phyloP scores from a whole-genome alignment of 805 yeast genomes.

The Candida chilensis region DNA sequence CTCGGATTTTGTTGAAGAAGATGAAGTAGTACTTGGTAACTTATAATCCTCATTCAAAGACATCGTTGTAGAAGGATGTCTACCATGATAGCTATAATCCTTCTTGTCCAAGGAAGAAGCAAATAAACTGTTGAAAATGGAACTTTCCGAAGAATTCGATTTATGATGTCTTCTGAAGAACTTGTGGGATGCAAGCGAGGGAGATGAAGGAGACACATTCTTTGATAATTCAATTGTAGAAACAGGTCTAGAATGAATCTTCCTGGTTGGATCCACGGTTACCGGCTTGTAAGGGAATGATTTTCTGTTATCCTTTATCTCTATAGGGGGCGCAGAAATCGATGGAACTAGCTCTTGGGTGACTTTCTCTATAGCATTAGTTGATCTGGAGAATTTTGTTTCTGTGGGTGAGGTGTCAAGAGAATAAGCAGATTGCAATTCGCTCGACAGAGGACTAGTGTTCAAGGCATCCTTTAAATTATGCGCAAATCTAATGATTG shows the following conservation, averaged over 20 bases:
- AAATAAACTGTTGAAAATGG: constrained; percentile 25
- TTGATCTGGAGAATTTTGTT: constrained; percentile 1
- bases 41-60: constrained; percentile 5
- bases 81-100: neutral
- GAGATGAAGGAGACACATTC: constrained; percentile 15
- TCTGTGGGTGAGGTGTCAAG: neutral
- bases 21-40: constrained; percentile 9
- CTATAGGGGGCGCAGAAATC: constrained; percentile 19
- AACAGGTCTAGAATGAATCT: constrained; percentile 17
- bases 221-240: constrained; percentile 24
- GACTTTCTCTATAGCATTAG: too few relatives aligned
- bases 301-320: constrained; percentile 3
- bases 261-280: constrained; percentile 2
- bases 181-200: constrained; percentile 26
- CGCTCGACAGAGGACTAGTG: too few relatives aligned
- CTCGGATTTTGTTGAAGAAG: constrained; percentile 1
- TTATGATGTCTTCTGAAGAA: constrained; percentile 59
- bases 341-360: constrained; percentile 24
- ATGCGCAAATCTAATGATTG: constrained; percentile 50
- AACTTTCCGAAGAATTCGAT: constrained; percentile 52
- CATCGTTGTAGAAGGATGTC: constrained; percentile 3
- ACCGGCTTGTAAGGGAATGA: neutral
- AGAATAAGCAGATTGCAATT: neutral
- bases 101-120: constrained; percentile 7
- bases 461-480: too few relatives aligned